These are phyloP conservation scores for Lonicera japonica DNA, from an alignment of 129 eudicot genomes.

Conservation along the genomic window DNA sequence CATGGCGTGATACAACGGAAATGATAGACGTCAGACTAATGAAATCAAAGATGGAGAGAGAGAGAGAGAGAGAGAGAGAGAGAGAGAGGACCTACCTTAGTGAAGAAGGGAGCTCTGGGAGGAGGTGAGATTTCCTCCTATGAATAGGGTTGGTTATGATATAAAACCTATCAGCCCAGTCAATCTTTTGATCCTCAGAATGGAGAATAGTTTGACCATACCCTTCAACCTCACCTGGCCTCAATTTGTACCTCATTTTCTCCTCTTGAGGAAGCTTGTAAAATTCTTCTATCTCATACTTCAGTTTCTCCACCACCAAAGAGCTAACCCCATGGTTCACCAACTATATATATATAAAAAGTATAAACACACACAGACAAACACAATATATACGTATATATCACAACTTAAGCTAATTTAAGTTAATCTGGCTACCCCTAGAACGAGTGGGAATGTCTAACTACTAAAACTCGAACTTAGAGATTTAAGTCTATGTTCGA, in stretches of 20 bases:
- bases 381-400: not conserved
- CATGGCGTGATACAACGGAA: too few species aligned
- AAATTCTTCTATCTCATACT: conserved; percentile 35
- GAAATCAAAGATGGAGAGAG: too few species aligned
- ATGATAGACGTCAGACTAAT: too few species aligned
- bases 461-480: too few species aligned
- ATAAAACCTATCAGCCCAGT: conserved; percentile 63
- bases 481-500: too few species aligned
- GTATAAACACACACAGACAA: not conserved
- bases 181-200: conserved; percentile 31
- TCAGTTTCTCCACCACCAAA: conserved; percentile 35
- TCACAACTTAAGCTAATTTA: not conserved
- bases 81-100: conserved; percentile 31
- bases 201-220: conserved; percentile 46
- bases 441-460: too few species aligned
- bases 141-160: conserved; percentile 46
- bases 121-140: conserved; percentile 45
- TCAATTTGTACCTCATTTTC: conserved; percentile 34
- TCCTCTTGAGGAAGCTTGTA: conserved; percentile 47
- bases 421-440: too few species aligned
- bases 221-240: conserved; percentile 48
- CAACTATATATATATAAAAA: conserved; percentile 23
- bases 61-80: conserved; percentile 6
- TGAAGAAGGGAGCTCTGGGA: conserved; percentile 43
- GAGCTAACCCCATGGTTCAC: conserved; percentile 55